Base-by-base conservation (phyloP, 768 basidiomycete genomes). In the Pleurotus cornucopiae region DNA sequence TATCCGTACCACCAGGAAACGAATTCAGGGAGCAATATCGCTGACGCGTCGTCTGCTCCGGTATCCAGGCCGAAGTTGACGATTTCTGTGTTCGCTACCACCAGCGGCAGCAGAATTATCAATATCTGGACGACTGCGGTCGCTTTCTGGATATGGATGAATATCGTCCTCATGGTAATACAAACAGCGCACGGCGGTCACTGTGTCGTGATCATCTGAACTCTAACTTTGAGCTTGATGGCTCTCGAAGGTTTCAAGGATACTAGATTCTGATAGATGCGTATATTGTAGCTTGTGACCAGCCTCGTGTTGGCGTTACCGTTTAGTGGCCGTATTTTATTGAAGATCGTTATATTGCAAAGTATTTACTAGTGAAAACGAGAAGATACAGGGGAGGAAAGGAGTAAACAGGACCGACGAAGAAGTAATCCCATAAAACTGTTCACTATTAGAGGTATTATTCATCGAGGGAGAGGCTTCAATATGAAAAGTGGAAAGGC, bases 71-170 rank as follows among this genome's bases (percentile, higher is more conserved):
- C 65, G 63, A 87, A 83, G 65, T 82, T 83, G 65, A 83, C 67
- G 61, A 88, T 86, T 70, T 88, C 84, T 37, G 86, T 88, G 67
- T 88, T 86, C 18, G 78, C 83, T 49, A 69, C 61, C 18, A 54
- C 51, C 11, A 41, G 6, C 26, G 21, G 37, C 58, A 53, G 39
- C 30, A 34, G 2, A 34, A 34, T 2, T 34, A 9, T 7, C 30
- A 34, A 34, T 34, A 34, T 34, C 30, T 34, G 30, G 30, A 9
- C 30, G 11, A 11, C 30, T 34, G 11, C 11, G 30, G 11, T 34
- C 30, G 11, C 30, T 34, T 34, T 34, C 30, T 34, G 30, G 9
- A 34, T 34, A 11, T 34, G 11, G 30, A 34, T 11, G 30, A 11
- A 34, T 34, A 11, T 34, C 30, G 30, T 34, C 30, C 30, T 34